Evolutionary conservation across 73 alveolate species (phyloP).

Genomic region (Tetrahymena borealis): DNA sequence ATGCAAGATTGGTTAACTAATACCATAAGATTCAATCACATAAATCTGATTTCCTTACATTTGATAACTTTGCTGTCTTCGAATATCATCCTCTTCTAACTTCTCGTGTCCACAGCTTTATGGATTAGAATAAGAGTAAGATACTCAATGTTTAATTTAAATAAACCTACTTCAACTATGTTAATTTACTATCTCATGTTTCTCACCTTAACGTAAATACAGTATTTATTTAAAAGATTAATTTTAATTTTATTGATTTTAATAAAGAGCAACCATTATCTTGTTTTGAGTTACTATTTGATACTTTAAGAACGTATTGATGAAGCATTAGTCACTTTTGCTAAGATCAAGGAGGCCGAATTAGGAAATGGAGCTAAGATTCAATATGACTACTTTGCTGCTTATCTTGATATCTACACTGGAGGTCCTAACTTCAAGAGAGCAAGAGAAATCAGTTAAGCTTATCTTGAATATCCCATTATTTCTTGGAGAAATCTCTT

Average conservation of each 20-base stretch:
- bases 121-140: background rate
- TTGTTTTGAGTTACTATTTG: constrained; percentile 21
- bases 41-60: background rate
- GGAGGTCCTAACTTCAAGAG: constrained; percentile 58
- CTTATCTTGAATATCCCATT: constrained; percentile 78
- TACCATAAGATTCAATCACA: background rate
- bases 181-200: background rate
- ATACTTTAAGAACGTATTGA: constrained; percentile 36
- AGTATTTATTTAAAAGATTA: background rate
- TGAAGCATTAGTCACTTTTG: constrained; percentile 25
- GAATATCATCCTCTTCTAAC: background rate
- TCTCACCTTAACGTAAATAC: background rate
- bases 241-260: background rate
- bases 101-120: background rate
- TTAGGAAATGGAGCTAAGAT: constrained; percentile 11
- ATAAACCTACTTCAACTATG: background rate
- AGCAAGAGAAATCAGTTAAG: constrained; percentile 59
- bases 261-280: background rate
- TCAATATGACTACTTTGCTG: constrained; percentile 63
- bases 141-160: background rate
- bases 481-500: constrained; percentile 70
- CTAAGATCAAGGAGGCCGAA: background rate
- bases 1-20: background rate
- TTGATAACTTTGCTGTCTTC: background rate
- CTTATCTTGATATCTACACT: constrained; percentile 57